These are phyloP conservation scores for Kluyveromyces siamensis DNA, from an alignment of 805 yeast species.

Conservation along the genomic window DNA sequence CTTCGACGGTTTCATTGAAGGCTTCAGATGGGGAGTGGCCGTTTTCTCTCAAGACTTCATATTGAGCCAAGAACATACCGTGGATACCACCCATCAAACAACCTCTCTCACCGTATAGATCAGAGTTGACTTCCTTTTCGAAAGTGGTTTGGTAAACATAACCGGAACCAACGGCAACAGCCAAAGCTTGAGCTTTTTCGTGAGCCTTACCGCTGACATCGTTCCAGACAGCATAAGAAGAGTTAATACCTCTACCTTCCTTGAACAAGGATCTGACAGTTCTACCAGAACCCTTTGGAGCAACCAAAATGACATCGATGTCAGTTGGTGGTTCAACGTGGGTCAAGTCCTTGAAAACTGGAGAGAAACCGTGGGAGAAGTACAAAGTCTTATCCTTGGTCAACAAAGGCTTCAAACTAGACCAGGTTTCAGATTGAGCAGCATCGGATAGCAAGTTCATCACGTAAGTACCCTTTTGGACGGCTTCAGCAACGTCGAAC, in stretches of 20 bases:
- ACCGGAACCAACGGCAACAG: conserved; percentile 99
- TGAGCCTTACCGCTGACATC: conserved; percentile 98
- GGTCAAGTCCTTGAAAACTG: conserved; percentile 96
- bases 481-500: conserved; percentile 91
- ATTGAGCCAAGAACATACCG: conserved; percentile 99
- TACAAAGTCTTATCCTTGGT: conserved; percentile 96
- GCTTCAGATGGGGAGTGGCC: conserved; percentile 99
- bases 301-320: conserved; percentile 95
- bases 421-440: conserved; percentile 99
- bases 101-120: conserved; percentile 99
- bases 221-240: conserved; percentile 99
- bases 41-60: conserved; percentile 98
- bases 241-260: conserved; percentile 99
- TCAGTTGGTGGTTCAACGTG: conserved; percentile 91
- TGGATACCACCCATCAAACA: conserved; percentile 99
- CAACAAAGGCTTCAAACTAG: conserved; percentile 73
- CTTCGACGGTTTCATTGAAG: conserved; percentile 99
- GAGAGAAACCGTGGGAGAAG: conserved; percentile 99
- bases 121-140: conserved; percentile 98
- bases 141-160: conserved; percentile 99
- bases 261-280: conserved; percentile 98
- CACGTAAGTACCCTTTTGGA: conserved; percentile 81
- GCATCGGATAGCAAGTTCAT: conserved; percentile 99
- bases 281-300: conserved; percentile 99
- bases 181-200: conserved; percentile 97